phyloP scores from a whole-genome alignment of 352 stramenopile genomes.

The Phytophthora cajani region DNA sequence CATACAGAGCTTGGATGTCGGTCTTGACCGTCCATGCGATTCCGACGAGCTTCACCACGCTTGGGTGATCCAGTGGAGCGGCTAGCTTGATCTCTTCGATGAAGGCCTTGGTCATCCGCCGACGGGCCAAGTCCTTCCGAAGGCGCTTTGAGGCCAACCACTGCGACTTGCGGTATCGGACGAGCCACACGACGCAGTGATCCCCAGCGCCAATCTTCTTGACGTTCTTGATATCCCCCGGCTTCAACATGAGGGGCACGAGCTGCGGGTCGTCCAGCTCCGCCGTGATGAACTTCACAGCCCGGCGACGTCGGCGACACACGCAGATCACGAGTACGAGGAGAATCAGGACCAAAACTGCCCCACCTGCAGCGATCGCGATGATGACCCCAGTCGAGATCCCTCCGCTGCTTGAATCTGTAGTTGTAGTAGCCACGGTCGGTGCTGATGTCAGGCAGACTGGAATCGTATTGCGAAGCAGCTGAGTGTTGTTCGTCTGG shows the following conservation, averaged over 20 bases:
- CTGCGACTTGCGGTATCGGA: conserved; percentile 43
- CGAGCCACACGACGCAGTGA: conserved; percentile 47
- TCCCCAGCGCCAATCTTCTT: conserved; percentile 38
- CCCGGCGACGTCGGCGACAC: conserved; percentile 29
- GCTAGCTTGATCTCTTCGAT: conserved; percentile 64
- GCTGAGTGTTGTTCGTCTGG: conserved; percentile 38
- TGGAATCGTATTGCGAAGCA: conserved; percentile 30
- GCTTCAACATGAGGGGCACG: conserved; percentile 45
- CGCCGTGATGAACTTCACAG: conserved; percentile 29
- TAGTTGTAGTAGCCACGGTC: conserved; percentile 2
- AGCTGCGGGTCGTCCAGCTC: conserved; percentile 48
- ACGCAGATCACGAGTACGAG: conserved; percentile 17
- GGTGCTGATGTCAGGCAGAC: conserved; percentile 31
- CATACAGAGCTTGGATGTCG: conserved; percentile 65
- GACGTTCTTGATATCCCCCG: conserved; percentile 51
- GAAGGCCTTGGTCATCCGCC: conserved; percentile 46
- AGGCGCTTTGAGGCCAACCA: conserved; percentile 54
- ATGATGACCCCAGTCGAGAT: conserved; percentile 17
- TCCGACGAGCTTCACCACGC: conserved; percentile 57
- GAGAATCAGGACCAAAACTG: conserved; percentile 10
- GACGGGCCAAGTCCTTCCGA: conserved; percentile 38
- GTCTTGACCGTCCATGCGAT: conserved; percentile 58
- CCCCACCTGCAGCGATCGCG: conserved; percentile 12
- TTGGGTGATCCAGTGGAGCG: conserved; percentile 52
- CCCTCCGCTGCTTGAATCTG: conserved; percentile 8